Evolutionary conservation across 768 basidiomycete genomes (phyloP), one percentile per base, ranked within the genome.

Genomic region (Podaxis sp.): DNA sequence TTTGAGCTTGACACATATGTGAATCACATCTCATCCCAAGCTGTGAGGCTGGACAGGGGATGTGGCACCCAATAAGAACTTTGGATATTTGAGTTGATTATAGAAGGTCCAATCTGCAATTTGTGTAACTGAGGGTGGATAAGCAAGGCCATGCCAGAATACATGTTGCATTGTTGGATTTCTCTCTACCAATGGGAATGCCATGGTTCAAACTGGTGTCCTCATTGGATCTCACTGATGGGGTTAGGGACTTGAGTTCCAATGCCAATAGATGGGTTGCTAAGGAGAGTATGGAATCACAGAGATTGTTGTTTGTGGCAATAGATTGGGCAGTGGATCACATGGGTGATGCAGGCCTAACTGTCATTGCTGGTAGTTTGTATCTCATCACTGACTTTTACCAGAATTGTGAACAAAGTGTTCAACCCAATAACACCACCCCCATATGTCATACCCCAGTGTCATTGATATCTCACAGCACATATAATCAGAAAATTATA

Each of bases 381-480:
- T 99, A 99, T 75, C 83, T 98, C 40, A 93, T 94, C 1, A 94
- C 94, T 11, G 96, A 98, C 76, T 86, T 96, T 59, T 97, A 96
- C 77, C 79, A 94, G 61, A 17, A 29, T 2, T 61, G 50, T 29
- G 33, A 8, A 17, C 15, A 6, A 38, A 13, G 2, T 11, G 19
- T 19, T 9, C 6, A 5, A 22, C 7, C 17, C 22, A 24, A 7
- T 24, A 11, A 25, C 22, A 22, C 22, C 13, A 50, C 4, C 22
- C 19, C 41, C 6, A n/a, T 43, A 43, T 43, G 41, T 43, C 19
- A n/a, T 43, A n/a, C 8, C 40, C 17, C 15, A n/a, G 8, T 43
- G 17, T 4, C 13, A 43, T 43, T 1, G 41, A 7, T 6, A 17
- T n/a, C 17, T 43, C 27, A 27, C 6, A 7, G 27, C 27, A 27